Conservation (phyloP, 2,329 filamentous ascomycete species). For the Mollisiaceae sp. region DNA sequence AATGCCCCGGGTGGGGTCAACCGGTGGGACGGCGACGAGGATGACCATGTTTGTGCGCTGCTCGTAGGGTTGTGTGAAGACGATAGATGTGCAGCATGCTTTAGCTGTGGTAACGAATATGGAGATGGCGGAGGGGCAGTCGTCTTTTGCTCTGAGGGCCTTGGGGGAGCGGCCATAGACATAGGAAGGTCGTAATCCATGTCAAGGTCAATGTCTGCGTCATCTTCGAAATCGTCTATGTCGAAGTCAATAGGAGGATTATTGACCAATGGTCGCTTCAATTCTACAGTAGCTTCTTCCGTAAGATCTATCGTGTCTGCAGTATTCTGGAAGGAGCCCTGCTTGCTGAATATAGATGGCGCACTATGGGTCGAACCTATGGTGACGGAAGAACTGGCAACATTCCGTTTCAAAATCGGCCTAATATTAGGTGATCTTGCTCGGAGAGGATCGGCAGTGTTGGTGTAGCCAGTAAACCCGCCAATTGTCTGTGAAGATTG, state of each 20-base stretch:
- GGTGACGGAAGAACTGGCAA: slow-evolving; percentile 12
- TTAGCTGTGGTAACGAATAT: slow-evolving; percentile 21
- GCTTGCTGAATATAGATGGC: slow-evolving; percentile 41
- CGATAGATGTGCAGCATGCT: slow-evolving; percentile 2
- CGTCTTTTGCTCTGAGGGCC: slow-evolving; percentile 51
- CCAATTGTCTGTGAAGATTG: slow-evolving; percentile 44
- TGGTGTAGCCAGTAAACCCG: slow-evolving; percentile 43
- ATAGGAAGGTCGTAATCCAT: slow-evolving; percentile 51
- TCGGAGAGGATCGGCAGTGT: slow-evolving; percentile 27
- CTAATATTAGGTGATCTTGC: slow-evolving; percentile 36
- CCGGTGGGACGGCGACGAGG: slow-evolving; percentile 54
- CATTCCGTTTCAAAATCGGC: slow-evolving; percentile 18
- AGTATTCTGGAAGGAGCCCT: slow-evolving; percentile 55
- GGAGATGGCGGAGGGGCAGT: slow-evolving; percentile 24
- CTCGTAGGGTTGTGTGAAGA: slow-evolving; percentile 34
- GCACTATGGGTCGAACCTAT: slow-evolving; percentile 42
- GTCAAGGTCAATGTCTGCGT: slow-evolving; percentile 75
- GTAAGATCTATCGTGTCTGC: slow-evolving; percentile 47
- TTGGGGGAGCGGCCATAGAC: slow-evolving; percentile 40
- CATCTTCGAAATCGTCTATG: slow-evolving; percentile 87
- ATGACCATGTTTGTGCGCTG: slow-evolving; percentile 45
- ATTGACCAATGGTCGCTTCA: slow-evolving; percentile 21
- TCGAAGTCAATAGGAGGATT: slow-evolving; percentile 49
- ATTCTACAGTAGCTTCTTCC: slow-evolving; percentile 36
- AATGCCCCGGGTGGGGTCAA: slow-evolving; percentile 39